phyloP scores from a whole-genome alignment of 331 rosid species.

The Quercus tomentella region DNA sequence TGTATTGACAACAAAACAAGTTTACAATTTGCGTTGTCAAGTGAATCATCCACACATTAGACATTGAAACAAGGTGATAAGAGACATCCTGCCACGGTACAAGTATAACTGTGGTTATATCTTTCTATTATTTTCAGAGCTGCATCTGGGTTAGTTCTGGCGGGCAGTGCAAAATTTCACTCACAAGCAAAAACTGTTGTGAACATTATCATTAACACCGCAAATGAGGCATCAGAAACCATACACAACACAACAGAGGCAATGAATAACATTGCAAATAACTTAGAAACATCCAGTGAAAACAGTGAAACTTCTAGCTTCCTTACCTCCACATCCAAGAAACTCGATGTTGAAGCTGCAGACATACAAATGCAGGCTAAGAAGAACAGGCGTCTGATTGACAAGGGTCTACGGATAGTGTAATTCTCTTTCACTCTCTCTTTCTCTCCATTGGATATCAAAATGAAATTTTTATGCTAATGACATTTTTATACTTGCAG shows the following conservation, averaged over 20 bases:
- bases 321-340: slow-evolving; percentile 38
- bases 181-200: slow-evolving; percentile 33
- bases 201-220: slow-evolving; percentile 52
- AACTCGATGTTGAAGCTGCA: slow-evolving; percentile 42
- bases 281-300: slow-evolving; percentile 6
- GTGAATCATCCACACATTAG: too few relatives aligned
- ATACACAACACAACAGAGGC: slow-evolving; percentile 54
- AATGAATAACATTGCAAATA: slow-evolving; percentile 26
- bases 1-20: neutral
- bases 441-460: too few relatives aligned
- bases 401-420: slow-evolving; percentile 54
- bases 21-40: too few relatives aligned
- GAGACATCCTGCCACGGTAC: neutral
- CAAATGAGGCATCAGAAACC: slow-evolving; percentile 56
- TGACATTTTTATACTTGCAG: slow-evolving; percentile 38
- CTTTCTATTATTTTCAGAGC: slow-evolving; percentile 20
- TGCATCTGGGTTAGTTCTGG: slow-evolving; percentile 42
- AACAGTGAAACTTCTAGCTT: neutral
- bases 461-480: slow-evolving; percentile 2
- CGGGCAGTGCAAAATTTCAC: slow-evolving; percentile 48
- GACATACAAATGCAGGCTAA: slow-evolving; percentile 50
- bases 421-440: slow-evolving; percentile 5
- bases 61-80: too few relatives aligned
- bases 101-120: neutral
- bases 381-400: slow-evolving; percentile 48